Conservation (phyloP, 2,329 filamentous ascomycete genomes). For the Aspergillus luchuensis region DNA sequence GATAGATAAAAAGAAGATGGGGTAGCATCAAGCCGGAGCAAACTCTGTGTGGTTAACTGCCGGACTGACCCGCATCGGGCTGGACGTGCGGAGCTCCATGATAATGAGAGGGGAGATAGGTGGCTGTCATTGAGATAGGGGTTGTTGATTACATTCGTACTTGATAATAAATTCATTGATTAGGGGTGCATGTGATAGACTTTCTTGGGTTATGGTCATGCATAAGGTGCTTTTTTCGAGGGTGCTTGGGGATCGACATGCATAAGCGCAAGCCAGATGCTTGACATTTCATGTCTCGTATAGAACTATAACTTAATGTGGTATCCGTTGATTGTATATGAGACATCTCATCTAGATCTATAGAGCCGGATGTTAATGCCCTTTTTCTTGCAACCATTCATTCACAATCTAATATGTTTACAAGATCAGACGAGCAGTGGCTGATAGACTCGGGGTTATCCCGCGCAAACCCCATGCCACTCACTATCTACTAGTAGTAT, state of each 20-base stretch:
- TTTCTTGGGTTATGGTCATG: not conserved
- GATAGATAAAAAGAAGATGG: not conserved
- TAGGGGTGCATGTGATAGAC: not conserved
- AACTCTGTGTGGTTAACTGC: conserved; percentile 3
- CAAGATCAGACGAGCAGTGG: too few species aligned
- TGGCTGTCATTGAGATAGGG: not conserved
- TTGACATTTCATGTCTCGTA: too few species aligned
- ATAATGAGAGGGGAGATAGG: not conserved
- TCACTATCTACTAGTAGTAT: not conserved
- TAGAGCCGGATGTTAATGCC: too few species aligned
- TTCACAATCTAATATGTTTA: too few species aligned
- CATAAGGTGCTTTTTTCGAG: not conserved
- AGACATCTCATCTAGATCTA: not conserved
- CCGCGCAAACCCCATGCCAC: too few species aligned
- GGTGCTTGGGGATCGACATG: not conserved
- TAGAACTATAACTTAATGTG: too few species aligned
- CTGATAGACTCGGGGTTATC: too few species aligned
- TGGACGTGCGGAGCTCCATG: not conserved
- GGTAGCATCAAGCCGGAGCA: not conserved
- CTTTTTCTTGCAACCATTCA: too few species aligned
- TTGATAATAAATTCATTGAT: too few species aligned
- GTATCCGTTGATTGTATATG: not conserved
- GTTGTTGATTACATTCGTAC: not conserved
- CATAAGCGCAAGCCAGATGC: not conserved
- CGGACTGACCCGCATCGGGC: not conserved